These are phyloP conservation scores for Simplicillium aogashimaense DNA, from an alignment of 2,329 filamentous ascomycete species.

Conservation along the genomic window DNA sequence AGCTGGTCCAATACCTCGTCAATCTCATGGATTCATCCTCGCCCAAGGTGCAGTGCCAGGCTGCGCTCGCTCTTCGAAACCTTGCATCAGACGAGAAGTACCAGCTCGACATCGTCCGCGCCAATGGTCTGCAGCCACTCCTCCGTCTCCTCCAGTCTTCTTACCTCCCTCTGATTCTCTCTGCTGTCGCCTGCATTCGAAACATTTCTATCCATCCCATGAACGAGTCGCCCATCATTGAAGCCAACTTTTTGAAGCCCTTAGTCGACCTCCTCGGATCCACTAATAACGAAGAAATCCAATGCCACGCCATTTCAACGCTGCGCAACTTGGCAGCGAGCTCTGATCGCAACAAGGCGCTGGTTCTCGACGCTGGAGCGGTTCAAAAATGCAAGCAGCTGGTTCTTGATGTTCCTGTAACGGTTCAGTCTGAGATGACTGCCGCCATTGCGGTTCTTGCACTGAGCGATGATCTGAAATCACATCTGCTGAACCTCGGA, in stretches of 20 bases:
- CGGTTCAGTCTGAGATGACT: slow-evolving; percentile 98
- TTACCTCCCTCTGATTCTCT: slow-evolving; percentile 90
- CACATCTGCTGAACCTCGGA: slow-evolving; percentile 78
- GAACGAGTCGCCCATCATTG: slow-evolving; percentile 97
- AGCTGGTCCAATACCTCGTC: slow-evolving; percentile 86
- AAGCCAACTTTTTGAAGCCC: slow-evolving; percentile 89
- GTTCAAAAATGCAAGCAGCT: slow-evolving; percentile 98
- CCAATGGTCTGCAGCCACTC: slow-evolving; percentile 74
- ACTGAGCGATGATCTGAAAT: slow-evolving; percentile 90
- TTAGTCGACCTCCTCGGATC: slow-evolving; percentile 89
- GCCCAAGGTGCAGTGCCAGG: slow-evolving; percentile 96
- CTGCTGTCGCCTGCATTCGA: slow-evolving; percentile 93
- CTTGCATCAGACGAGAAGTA: slow-evolving; percentile 97
- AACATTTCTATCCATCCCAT: slow-evolving; percentile 98
- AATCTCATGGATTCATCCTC: slow-evolving; percentile 96
- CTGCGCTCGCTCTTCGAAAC: slow-evolving; percentile 86
- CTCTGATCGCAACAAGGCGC: slow-evolving; percentile 93
- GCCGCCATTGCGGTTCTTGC: slow-evolving; percentile 97
- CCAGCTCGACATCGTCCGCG: slow-evolving; percentile 91
- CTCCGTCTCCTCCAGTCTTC: slow-evolving; percentile 88
- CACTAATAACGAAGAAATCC: slow-evolving; percentile 96
- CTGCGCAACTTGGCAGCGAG: slow-evolving; percentile 91
- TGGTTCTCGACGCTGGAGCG: slow-evolving; percentile 92
- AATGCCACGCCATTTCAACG: slow-evolving; percentile 97
- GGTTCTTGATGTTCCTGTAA: slow-evolving; percentile 83